Evolutionary conservation across 768 basidiomycete species (phyloP).

Genomic region (Tephrocybe sp.): DNA sequence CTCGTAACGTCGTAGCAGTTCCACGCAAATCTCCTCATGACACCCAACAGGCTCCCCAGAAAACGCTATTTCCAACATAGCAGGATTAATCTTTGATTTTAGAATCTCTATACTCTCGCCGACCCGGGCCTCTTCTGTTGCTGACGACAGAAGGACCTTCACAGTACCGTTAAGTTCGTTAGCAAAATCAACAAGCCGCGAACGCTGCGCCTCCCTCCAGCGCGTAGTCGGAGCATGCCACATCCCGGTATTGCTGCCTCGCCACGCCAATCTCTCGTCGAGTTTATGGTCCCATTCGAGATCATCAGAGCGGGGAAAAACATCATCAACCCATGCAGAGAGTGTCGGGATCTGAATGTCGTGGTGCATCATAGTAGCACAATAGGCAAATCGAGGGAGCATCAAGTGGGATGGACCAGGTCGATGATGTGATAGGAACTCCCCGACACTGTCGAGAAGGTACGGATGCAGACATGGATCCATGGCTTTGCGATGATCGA

Average conservation of each 20-base stretch:
- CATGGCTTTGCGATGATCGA: constrained; percentile 35
- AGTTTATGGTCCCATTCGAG: constrained; percentile 56
- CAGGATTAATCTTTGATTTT: constrained; percentile 34
- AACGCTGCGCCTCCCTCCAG: constrained; percentile 43
- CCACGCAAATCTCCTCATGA: constrained; percentile 32
- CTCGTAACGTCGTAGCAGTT: constrained; percentile 39
- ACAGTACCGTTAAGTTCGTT: constrained; percentile 29
- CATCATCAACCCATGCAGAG: constrained; percentile 33
- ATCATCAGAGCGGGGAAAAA: constrained; percentile 35
- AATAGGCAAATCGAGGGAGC: constrained; percentile 41
- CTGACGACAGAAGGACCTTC: constrained; percentile 26
- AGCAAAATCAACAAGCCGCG: constrained; percentile 34
- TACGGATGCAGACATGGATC: constrained; percentile 34
- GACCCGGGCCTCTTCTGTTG: constrained; percentile 16
- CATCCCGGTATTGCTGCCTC: constrained; percentile 64
- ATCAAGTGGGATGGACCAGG: constrained; percentile 29
- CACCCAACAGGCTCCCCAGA: constrained; percentile 38
- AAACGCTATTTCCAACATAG: constrained; percentile 52
- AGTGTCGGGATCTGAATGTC: constrained; percentile 41
- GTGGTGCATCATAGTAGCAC: constrained; percentile 38
- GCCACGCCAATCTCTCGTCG: constrained; percentile 54
- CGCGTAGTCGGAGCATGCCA: constrained; percentile 26
- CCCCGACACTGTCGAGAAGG: constrained; percentile 32
- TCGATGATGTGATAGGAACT: constrained; percentile 32
- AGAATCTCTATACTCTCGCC: constrained; percentile 26